Evolutionary conservation across 2,329 filamentous ascomycete species (phyloP).

Genomic region (Colletotrichum costaricense): DNA sequence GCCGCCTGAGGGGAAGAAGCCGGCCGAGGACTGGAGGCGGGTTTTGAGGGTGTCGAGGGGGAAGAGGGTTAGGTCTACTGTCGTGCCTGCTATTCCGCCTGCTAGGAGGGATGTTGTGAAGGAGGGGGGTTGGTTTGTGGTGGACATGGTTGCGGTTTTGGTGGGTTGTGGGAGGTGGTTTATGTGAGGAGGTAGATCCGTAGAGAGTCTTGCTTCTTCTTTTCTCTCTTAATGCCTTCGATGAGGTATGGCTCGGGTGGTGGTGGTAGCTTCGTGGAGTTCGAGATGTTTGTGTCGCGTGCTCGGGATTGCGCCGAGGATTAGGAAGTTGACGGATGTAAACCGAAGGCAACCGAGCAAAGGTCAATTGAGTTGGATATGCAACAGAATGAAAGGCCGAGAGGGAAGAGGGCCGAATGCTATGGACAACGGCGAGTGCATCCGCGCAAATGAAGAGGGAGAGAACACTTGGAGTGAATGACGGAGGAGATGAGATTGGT

Average conservation of each 20-base stretch:
- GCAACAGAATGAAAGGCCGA: neutral
- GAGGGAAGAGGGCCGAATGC: neutral
- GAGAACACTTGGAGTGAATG: neutral
- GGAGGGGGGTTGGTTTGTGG: slow-evolving; percentile 43
- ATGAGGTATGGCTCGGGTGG: neutral
- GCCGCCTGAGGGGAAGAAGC: slow-evolving; percentile 86
- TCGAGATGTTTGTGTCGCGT: slow-evolving; percentile 1
- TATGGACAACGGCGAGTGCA: slow-evolving; percentile 11
- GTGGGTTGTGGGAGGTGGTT: neutral
- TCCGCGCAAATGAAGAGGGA: neutral
- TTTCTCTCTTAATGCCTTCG: neutral
- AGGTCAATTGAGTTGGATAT: neutral
- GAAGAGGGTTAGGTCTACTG: slow-evolving; percentile 95
- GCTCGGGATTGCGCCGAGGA: slow-evolving; percentile 3
- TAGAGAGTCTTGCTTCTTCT: neutral
- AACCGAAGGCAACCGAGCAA: neutral
- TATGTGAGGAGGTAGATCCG: neutral
- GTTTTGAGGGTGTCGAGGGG: slow-evolving; percentile 99
- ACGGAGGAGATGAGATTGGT: neutral
- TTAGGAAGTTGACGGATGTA: neutral
- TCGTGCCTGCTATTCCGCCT: slow-evolving; percentile 91
- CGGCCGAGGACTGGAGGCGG: slow-evolving; percentile 84
- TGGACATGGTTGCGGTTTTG: neutral
- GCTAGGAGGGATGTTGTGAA: slow-evolving; percentile 77
- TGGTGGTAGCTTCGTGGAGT: neutral